Base-by-base conservation (phyloP, 2,329 filamentous ascomycete genomes). In the Microcyclosporella mali region DNA sequence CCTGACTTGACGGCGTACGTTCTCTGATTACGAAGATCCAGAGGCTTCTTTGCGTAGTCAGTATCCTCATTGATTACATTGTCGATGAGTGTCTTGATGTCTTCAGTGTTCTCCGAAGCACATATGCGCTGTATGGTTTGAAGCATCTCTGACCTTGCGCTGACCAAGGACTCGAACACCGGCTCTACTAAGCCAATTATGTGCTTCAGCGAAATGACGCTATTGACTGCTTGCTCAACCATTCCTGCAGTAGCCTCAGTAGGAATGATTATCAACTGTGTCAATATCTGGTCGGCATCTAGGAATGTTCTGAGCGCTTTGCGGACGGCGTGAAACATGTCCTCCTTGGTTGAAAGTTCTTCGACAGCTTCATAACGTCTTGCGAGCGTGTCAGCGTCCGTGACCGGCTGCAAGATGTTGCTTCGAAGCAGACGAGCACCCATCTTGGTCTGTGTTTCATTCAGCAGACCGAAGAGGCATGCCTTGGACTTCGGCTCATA, bases 1-100 rank as follows among this genome's bases (percentile, higher is more conserved):
- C 87, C 86, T 34, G 87, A 80, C 76, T 84, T 92, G 25, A 97
- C 83, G 16, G 90, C 90, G 67, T 94, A 95, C 1, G 84, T 86
- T 50, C 90, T 75, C 60, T 97, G 90, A 48, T 95, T 94, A 11
- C 89, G 78, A 43, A 95, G 71, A 49, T 95, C 90, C 3, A 97
- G 72, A 0, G 92, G 84, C 16, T 82, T 79, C 35, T 76, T 85
- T 45, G 86, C 84, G 53, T 85, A 94, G 0, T 74, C 77, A 0
- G 88, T 85, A 59, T 95, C 85, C 7, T 85, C 77, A 50, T 97
- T 92, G 53, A 98, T 82, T 0, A 78, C 78, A 11, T 72, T 67
- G 33, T 77, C 68, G 39, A 98, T 88, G 1, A 84, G 66, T 2
- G 74, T 67, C 33, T 82, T 70, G 2, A 90, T 74, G 1, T 73